phyloP scores from a whole-genome alignment of 2,329 filamentous ascomycete genomes.

The Aureobasidium sp. region DNA sequence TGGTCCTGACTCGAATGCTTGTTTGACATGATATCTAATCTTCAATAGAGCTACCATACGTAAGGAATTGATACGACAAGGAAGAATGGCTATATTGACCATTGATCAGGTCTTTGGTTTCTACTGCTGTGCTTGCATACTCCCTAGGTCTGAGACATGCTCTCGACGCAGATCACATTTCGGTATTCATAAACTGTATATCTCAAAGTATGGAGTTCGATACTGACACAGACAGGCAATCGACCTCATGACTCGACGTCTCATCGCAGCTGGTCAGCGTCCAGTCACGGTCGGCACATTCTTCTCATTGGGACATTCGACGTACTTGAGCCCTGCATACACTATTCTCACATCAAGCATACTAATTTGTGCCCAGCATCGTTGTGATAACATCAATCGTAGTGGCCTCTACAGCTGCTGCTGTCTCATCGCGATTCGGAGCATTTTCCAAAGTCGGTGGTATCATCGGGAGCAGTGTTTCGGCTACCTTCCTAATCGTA shows the following conservation, averaged over 20 bases:
- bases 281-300: constrained; percentile 91
- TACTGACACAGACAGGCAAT: constrained; percentile 52
- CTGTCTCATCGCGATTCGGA: constrained; percentile 71
- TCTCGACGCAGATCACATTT: constrained; percentile 89
- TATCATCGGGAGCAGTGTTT: constrained; percentile 83
- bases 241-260: constrained; percentile 84
- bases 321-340: constrained; percentile 31
- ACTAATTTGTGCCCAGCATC: constrained; percentile 40
- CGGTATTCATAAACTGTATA: no score
- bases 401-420: constrained; percentile 82
- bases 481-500: constrained; percentile 71
- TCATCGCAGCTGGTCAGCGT: constrained; percentile 77
- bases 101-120: constrained; percentile 50
- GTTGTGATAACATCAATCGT: constrained; percentile 85
- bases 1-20: not conserved
- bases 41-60: constrained; percentile 6
- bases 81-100: constrained; percentile 7
- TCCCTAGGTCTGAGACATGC: constrained; percentile 86
- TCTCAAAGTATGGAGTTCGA: no score
- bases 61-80: not conserved
- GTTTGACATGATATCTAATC: not conserved
- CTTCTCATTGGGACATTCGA: constrained; percentile 89
- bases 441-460: constrained; percentile 72
- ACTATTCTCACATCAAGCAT: not conserved
- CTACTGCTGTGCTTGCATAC: constrained; percentile 76